Conservation (phyloP, 352 stramenopile genomes). For the Phytophthora sp. region DNA sequence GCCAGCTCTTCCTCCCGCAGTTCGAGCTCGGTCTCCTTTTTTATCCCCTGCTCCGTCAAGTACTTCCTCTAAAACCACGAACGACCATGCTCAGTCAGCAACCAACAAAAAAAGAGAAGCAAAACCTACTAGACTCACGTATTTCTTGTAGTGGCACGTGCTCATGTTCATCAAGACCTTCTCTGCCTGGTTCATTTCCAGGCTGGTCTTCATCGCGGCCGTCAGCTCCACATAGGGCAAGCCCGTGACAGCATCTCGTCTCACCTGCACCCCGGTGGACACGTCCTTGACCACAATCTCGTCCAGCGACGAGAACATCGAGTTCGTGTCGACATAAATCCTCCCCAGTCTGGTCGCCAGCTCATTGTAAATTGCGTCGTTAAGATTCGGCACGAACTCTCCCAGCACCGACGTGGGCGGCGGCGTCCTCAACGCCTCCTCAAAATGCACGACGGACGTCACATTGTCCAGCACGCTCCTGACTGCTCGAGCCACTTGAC, state of each 20-base stretch:
- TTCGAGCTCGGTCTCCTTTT: constrained; percentile 23
- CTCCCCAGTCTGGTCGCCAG: constrained; percentile 9
- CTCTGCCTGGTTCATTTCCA: not conserved
- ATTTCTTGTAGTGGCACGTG: constrained; percentile 11
- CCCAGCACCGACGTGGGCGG: constrained; percentile 8
- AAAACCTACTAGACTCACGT: constrained; percentile 7
- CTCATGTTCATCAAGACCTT: constrained; percentile 10
- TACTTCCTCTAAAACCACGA: constrained; percentile 25
- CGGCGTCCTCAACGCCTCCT: constrained; percentile 21
- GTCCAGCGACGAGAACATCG: not conserved
- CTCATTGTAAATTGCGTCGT: constrained; percentile 27
- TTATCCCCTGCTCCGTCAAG: constrained; percentile 21
- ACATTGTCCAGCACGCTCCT: constrained; percentile 10
- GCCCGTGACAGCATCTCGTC: constrained; percentile 5
- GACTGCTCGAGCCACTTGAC: constrained; percentile 9
- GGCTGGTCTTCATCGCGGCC: not conserved
- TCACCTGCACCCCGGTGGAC: constrained; percentile 11
- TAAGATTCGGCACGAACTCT: constrained; percentile 20
- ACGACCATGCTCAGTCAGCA: not conserved
- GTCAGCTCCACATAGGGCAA: constrained; percentile 25
- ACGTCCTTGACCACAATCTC: not conserved
- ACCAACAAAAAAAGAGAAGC: not conserved
- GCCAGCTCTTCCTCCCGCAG: constrained; percentile 14
- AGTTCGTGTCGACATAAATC: constrained; percentile 14
- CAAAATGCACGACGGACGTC: constrained; percentile 22